Percentiles rank a stretch among this genome's conserved stretches.
phyloP scores from a whole-genome alignment of 352 stramenopile genomes.

The Phytophthora citricola region DNA sequence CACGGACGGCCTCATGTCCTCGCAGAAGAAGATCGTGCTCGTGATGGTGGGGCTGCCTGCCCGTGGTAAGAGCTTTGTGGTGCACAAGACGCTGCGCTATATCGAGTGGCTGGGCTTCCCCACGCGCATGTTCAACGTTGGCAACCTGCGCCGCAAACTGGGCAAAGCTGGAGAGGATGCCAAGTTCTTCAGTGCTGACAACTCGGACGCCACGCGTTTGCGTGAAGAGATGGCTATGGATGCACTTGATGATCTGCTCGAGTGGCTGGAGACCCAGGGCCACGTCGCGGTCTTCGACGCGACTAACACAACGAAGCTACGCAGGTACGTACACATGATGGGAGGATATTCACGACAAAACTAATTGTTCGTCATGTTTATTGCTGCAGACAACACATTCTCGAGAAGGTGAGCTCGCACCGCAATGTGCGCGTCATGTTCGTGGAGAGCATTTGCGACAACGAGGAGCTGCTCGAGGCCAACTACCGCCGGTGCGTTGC shows the following conservation, averaged over 20 bases:
- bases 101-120: conserved; percentile 92
- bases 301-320: conserved; percentile 94
- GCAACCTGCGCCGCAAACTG: conserved; percentile 90
- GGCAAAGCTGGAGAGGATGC: conserved; percentile 73
- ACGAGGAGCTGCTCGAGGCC: conserved; percentile 89
- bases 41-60: conserved; percentile 95
- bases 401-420: conserved; percentile 68
- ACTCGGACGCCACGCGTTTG: conserved; percentile 80
- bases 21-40: conserved; percentile 91
- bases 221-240: conserved; percentile 91
- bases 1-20: conserved; percentile 65
- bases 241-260: conserved; percentile 89
- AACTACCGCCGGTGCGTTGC: conserved; percentile 88
- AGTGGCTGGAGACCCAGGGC: conserved; percentile 91
- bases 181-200: conserved; percentile 93
- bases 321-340: conserved; percentile 36
- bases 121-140: conserved; percentile 96
- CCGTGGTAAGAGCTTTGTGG: conserved; percentile 96
- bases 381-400: conserved; percentile 54
- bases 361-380: background rate
- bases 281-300: conserved; percentile 96
- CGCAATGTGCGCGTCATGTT: conserved; percentile 91
- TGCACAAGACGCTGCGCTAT: conserved; percentile 93
- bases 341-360: conserved; percentile 1
- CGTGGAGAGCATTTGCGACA: conserved; percentile 96